Percentiles rank a stretch among this genome's conserved stretches.
Evolutionary conservation across 148 eudicot genomes (phyloP).

Genomic region (Amaranthus hypochondriacus): DNA sequence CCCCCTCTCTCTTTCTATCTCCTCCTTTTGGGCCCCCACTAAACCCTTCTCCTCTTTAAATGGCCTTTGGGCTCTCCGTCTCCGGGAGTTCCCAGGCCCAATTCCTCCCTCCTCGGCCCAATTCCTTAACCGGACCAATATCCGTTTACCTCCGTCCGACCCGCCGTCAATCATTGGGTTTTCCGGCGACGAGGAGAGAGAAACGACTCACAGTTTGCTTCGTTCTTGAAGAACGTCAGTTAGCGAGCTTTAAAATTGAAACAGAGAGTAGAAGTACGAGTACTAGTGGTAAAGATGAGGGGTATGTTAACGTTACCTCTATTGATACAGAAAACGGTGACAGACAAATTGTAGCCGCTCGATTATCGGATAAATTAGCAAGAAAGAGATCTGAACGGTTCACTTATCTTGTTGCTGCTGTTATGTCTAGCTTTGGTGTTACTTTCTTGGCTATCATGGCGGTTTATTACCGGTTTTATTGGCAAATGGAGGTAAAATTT

Average conservation of each 20-base stretch:
- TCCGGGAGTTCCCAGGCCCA: constrained; percentile 16
- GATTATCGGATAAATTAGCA: constrained; percentile 46
- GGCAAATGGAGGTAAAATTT: constrained; percentile 80
- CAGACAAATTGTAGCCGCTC: constrained; percentile 30
- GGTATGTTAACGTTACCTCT: background rate
- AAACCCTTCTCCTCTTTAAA: background rate
- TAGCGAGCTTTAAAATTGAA: background rate
- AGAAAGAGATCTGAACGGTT: constrained; percentile 81
- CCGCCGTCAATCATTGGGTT: constrained; percentile 12
- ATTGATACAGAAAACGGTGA: constrained; percentile 13
- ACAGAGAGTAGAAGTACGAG: background rate
- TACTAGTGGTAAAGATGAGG: constrained; percentile 11
- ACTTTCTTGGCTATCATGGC: constrained; percentile 84
- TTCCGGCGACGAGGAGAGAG: constrained; percentile 13
- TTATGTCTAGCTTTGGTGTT: constrained; percentile 82
- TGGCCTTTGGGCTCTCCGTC: constrained; percentile 26
- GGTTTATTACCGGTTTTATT: constrained; percentile 81
- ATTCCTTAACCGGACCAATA: constrained; percentile 11
- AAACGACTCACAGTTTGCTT: constrained; percentile 35
- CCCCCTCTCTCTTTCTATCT: background rate
- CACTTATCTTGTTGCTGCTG: constrained; percentile 83
- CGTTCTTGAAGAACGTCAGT: constrained; percentile 38
- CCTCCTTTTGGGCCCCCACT: background rate
- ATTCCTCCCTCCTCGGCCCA: constrained; percentile 23
- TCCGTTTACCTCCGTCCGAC: background rate